These are phyloP conservation scores for Rosa hybrid DNA, from an alignment of 331 rosid species.

Conservation along the genomic window DNA sequence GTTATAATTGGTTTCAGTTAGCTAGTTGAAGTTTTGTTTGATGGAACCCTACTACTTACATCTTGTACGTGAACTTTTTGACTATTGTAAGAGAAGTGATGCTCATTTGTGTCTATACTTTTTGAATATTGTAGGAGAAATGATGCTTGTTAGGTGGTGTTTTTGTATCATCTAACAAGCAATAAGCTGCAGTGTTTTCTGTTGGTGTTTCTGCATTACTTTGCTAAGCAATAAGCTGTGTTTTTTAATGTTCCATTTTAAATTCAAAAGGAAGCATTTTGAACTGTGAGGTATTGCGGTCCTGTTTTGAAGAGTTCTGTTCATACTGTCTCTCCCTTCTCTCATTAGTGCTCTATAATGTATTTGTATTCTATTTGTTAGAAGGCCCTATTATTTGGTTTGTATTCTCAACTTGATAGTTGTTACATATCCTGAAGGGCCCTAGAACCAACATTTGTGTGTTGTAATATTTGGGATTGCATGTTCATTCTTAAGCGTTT, in stretches of 20 bases:
- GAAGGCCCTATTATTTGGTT: background rate
- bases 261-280: background rate
- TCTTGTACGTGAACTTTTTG: background rate
- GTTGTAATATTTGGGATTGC: background rate
- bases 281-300: background rate
- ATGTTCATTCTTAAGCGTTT: background rate
- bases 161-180: background rate
- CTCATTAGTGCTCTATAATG: background rate
- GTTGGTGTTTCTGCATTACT: background rate
- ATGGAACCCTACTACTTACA: background rate
- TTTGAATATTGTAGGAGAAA: background rate
- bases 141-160: background rate
- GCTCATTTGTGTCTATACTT: too few relatives aligned
- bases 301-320: background rate
- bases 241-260: background rate
- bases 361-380: background rate
- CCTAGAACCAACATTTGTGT: background rate
- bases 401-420: background rate
- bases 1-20: slow-evolving; percentile 2
- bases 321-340: background rate
- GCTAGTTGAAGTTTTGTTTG: background rate
- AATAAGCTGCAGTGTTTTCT: background rate
- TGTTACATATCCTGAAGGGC: background rate
- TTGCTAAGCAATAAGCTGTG: background rate
- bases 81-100: background rate